Base-by-base conservation (phyloP, 805 yeast species). In the Metschnikowia proteae region DNA sequence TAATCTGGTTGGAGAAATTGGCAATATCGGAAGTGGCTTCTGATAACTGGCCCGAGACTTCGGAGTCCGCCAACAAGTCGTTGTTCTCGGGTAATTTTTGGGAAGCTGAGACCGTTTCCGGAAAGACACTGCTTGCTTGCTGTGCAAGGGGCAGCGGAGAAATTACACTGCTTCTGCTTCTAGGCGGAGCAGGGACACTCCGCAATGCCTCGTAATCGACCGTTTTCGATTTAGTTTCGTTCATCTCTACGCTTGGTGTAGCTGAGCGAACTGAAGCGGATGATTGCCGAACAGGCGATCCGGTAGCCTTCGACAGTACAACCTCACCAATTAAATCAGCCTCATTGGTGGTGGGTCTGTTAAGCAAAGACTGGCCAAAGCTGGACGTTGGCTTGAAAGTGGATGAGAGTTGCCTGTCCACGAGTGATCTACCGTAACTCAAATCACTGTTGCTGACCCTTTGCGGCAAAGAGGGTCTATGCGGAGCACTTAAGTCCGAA, bases 1-100 rank as follows among this genome's bases (percentile, higher is more conserved):
- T 82, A 54, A 88, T 84, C 69, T 91, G 96, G 58, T 84, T 88
- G 0, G 96, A 86, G 37, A 87, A 74, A 57, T 91, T 88, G 11
- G 96, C 96, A 64, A 89, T 78, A 58, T 88, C 96, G 5, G 90
- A 79, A 5, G 94, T 82, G 3, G 96, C 92, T 51, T 80, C 79
- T 1, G 96, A 82, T 43, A 89, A 70, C 60, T 84, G 82, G 28
- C 83, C 81, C 1, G 88, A 78, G 1, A 84, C 76, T 45, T 79
- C 87, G 10, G 71, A 59, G 50, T 83, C 85, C 0, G 85, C 82
- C 46, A 80, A 69, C 44, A 83, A 64, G 52, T 82, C 88, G 47
- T 64, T 67, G 46, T 76, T 72, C 3, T 50, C 57, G 27, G 47
- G 48, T 28, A 32, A 26, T 7, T 36, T 37, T 4, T 44, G 46